Evolutionary conservation across 2,329 filamentous ascomycete species (phyloP).

Genomic region (Phyllosticta ampelicida): DNA sequence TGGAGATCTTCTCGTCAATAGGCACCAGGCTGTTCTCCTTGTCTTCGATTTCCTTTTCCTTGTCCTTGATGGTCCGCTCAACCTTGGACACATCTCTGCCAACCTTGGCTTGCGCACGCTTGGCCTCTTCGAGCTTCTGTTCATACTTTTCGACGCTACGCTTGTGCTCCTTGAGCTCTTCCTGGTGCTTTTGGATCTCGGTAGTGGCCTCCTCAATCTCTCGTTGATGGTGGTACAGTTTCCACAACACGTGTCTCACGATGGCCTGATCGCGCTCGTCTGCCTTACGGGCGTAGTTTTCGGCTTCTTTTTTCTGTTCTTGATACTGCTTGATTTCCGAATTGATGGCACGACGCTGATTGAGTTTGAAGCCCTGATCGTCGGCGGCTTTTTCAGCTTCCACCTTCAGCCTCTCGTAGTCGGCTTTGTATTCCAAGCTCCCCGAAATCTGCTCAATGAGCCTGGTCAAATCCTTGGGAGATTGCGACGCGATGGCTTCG

Average conservation of each 20-base stretch:
- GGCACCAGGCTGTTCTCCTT: constrained; percentile 78
- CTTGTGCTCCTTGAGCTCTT: constrained; percentile 85
- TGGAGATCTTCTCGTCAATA: constrained; percentile 81
- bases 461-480: constrained; percentile 82
- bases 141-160: constrained; percentile 82
- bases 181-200: constrained; percentile 86
- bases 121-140: constrained; percentile 65
- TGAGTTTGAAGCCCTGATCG: constrained; percentile 78
- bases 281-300: constrained; percentile 83
- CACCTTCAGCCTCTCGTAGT: constrained; percentile 83
- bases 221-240: constrained; percentile 88
- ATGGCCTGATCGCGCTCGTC: constrained; percentile 85
- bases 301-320: constrained; percentile 91
- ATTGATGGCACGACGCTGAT: constrained; percentile 86
- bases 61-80: constrained; percentile 75
- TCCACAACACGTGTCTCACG: constrained; percentile 91
- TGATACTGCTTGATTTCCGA: constrained; percentile 97
- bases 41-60: constrained; percentile 79
- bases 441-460: constrained; percentile 97
- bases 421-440: constrained; percentile 84
- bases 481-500: constrained; percentile 91
- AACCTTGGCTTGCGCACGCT: constrained; percentile 69
- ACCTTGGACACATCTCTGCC: constrained; percentile 66
- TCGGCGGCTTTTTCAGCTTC: constrained; percentile 81
- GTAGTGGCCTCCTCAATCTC: constrained; percentile 85